Evolutionary conservation across 1,284 basidiomycete species (phyloP).

Genomic region (Apiotrichum gamsii): DNA sequence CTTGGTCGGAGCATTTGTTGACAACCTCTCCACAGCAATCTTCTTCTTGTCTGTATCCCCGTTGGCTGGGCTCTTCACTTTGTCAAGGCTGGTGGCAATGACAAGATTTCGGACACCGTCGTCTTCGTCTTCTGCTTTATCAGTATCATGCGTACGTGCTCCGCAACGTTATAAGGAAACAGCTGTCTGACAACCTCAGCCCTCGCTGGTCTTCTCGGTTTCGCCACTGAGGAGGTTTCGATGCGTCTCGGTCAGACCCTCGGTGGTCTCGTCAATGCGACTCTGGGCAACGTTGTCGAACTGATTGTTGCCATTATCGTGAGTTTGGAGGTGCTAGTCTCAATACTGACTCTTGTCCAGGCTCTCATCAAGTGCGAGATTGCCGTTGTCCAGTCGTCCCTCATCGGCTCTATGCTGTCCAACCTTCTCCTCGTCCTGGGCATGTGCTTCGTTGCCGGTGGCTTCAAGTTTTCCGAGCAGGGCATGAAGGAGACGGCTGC

Average conservation of each 20-base stretch:
- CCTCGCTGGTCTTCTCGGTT: slow-evolving; percentile 51
- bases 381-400: slow-evolving; percentile 77
- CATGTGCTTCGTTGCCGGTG: slow-evolving; percentile 53
- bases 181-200: no score
- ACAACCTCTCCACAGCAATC: slow-evolving; percentile 43
- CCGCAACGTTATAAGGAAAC: no score
- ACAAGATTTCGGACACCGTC: slow-evolving; percentile 39
- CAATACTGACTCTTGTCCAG: no score
- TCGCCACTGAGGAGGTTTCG: slow-evolving; percentile 80
- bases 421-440: slow-evolving; percentile 84
- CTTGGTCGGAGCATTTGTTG: no score
- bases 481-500: slow-evolving; percentile 45
- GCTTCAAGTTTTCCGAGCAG: slow-evolving; percentile 45
- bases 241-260: slow-evolving; percentile 71
- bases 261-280: slow-evolving; percentile 78
- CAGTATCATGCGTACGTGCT: slow-evolving; percentile 50
- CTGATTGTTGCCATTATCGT: slow-evolving; percentile 81
- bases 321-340: no score
- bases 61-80: slow-evolving; percentile 49
- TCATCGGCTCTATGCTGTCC: slow-evolving; percentile 61
- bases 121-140: slow-evolving; percentile 45
- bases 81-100: slow-evolving; percentile 36
- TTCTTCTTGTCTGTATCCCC: slow-evolving; percentile 50
- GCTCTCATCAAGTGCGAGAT: slow-evolving; percentile 76
- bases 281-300: slow-evolving; percentile 53